Percentiles rank a stretch among this genome's conserved stretches.
These are phyloP conservation scores for Fusarium tanahbumbuense DNA, from an alignment of 2,329 filamentous ascomycete genomes.

Conservation along the genomic window DNA sequence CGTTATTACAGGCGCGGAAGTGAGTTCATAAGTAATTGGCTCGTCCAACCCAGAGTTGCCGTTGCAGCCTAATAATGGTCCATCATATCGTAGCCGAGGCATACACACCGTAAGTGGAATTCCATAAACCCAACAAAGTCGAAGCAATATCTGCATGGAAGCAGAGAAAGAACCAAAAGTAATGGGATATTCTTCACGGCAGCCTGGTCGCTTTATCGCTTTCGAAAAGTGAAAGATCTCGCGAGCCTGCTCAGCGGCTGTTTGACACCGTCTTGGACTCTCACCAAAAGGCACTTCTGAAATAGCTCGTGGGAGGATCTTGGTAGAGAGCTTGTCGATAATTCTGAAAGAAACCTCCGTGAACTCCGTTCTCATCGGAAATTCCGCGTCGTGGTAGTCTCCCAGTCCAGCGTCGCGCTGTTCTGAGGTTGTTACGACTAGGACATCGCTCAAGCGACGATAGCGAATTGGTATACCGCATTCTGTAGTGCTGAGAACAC, in stretches of 20 bases:
- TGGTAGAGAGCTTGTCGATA: accelerated
- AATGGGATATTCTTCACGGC: accelerated
- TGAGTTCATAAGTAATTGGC: neutral
- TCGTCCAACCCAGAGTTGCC: neutral
- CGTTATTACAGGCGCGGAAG: neutral
- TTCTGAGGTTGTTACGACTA: too few species aligned
- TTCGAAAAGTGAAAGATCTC: neutral
- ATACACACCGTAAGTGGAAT: neutral
- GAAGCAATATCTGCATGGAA: neutral
- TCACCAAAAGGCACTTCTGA: neutral
- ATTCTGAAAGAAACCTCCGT: too few species aligned
- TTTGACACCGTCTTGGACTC: neutral
- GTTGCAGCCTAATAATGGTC: neutral
- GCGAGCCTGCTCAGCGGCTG: neutral
- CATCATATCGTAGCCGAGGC: neutral
- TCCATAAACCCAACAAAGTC: accelerated
- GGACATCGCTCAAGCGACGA: too few species aligned
- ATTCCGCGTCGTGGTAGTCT: too few species aligned
- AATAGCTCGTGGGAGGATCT: accelerated
- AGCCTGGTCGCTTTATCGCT: neutral
- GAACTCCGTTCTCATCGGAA: too few species aligned
- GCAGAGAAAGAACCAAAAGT: neutral
- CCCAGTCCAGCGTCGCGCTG: too few species aligned
- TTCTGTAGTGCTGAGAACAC: too few species aligned
- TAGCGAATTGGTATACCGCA: too few species aligned